Percentiles rank a stretch among this genome's conserved stretches.
Conservation (phyloP, 805 yeast species). For the Yarrowia phangngaensis region DNA sequence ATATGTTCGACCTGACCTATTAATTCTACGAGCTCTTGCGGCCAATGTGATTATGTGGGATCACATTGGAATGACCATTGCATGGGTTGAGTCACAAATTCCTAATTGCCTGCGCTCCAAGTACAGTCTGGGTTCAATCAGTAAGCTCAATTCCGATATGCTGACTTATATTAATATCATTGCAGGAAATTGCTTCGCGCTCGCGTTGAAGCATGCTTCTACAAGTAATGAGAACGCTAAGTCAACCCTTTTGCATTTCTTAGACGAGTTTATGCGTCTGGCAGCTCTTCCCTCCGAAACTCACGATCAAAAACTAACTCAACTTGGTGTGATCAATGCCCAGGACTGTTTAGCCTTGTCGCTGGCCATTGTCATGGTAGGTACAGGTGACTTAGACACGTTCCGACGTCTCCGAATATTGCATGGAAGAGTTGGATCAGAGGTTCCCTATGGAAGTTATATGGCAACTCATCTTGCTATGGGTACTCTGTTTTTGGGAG, state of each 20-base stretch:
- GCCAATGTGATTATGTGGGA: constrained; percentile 71
- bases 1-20: constrained; percentile 73
- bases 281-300: constrained; percentile 45
- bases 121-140: constrained; percentile 36
- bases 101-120: constrained; percentile 46
- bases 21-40: constrained; percentile 62
- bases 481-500: constrained; percentile 86
- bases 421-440: constrained; percentile 49
- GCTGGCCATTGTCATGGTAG: constrained; percentile 75
- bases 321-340: constrained; percentile 51
- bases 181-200: constrained; percentile 70
- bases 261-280: constrained; percentile 51
- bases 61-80: constrained; percentile 45
- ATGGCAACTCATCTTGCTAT: constrained; percentile 76
- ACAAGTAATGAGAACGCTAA: constrained; percentile 54
- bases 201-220: constrained; percentile 76
- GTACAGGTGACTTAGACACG: constrained; percentile 80
- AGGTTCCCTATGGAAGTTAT: constrained; percentile 59
- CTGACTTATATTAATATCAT: constrained; percentile 60
- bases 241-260: constrained; percentile 50
- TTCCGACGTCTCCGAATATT: constrained; percentile 68
- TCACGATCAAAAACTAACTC: constrained; percentile 58
- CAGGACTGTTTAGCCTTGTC: constrained; percentile 62
- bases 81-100: constrained; percentile 58
- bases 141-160: constrained; percentile 53